Conservation (phyloP, 2,329 filamentous ascomycete species). For the Fusarium annulatum region DNA sequence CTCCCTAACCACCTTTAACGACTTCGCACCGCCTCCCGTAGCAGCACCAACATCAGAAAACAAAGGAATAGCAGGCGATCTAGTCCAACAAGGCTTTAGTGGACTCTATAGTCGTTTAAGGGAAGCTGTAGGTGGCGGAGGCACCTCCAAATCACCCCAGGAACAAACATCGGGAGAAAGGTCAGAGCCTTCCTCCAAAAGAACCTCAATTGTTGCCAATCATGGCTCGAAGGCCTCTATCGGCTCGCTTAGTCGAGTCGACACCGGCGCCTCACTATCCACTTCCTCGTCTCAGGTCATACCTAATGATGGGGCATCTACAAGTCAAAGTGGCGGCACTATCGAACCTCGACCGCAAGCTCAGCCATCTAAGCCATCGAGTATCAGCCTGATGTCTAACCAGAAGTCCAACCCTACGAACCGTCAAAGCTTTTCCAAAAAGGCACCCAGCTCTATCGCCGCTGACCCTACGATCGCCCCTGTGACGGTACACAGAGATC, state of each 20-base stretch:
- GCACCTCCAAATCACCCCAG: slow-evolving; percentile 53
- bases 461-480: slow-evolving; percentile 60
- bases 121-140: slow-evolving; percentile 80
- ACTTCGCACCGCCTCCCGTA: slow-evolving; percentile 80
- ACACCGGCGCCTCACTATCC: slow-evolving; percentile 50
- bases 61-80: slow-evolving; percentile 76
- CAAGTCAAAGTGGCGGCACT: slow-evolving; percentile 47
- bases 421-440: slow-evolving; percentile 55
- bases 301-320: slow-evolving; percentile 52
- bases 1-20: slow-evolving; percentile 91
- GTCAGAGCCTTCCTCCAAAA: slow-evolving; percentile 54
- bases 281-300: slow-evolving; percentile 47
- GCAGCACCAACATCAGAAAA: slow-evolving; percentile 70
- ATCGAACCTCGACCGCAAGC: slow-evolving; percentile 56
- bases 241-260: slow-evolving; percentile 55
- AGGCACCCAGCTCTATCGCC: slow-evolving; percentile 55
- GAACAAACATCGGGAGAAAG: slow-evolving; percentile 46
- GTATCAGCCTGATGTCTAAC: slow-evolving; percentile 58
- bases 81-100: slow-evolving; percentile 86
- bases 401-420: slow-evolving; percentile 56
- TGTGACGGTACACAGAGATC: slow-evolving; percentile 62
- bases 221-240: slow-evolving; percentile 56
- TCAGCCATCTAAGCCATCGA: slow-evolving; percentile 60
- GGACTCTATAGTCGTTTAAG: slow-evolving; percentile 88
- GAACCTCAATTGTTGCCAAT: slow-evolving; percentile 54